Conservation (phyloP, 495 filamentous ascomycete species). For the Jackrogersella minutella region DNA sequence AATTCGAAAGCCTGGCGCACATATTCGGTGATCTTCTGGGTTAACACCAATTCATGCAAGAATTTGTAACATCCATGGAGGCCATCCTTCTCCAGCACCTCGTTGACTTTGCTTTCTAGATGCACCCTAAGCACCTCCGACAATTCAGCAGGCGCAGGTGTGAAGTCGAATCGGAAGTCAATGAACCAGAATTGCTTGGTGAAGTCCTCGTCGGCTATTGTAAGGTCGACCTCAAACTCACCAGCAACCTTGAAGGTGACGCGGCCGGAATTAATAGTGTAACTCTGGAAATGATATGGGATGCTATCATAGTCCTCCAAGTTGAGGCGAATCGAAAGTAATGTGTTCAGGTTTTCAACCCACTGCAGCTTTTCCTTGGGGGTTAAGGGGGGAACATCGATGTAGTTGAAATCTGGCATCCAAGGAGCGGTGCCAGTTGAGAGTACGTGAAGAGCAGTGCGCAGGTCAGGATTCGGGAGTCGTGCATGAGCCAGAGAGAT, state of each 20-base stretch:
- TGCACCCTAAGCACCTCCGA: slow-evolving; percentile 65
- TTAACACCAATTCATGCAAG: slow-evolving; percentile 84
- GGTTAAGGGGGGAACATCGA: slow-evolving; percentile 75
- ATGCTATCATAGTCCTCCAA: slow-evolving; percentile 81
- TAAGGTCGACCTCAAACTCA: slow-evolving; percentile 94
- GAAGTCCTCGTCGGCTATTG: slow-evolving; percentile 81
- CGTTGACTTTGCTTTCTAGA: slow-evolving; percentile 76
- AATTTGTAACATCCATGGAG: slow-evolving; percentile 81
- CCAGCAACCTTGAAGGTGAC: slow-evolving; percentile 82
- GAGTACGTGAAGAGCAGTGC: slow-evolving; percentile 85
- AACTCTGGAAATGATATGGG: slow-evolving; percentile 75
- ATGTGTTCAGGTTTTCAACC: slow-evolving; percentile 80
- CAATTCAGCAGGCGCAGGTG: slow-evolving; percentile 67
- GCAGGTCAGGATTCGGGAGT: slow-evolving; percentile 86
- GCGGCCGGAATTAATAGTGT: slow-evolving; percentile 76
- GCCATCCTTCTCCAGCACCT: slow-evolving; percentile 68
- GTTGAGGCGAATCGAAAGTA: slow-evolving; percentile 80
- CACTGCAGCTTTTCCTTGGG: slow-evolving; percentile 70
- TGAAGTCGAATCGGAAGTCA: slow-evolving; percentile 85
- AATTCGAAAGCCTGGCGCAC: slow-evolving; percentile 77
- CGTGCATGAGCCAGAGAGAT: slow-evolving; percentile 67
- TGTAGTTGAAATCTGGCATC: slow-evolving; percentile 84
- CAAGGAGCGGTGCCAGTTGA: slow-evolving; percentile 75
- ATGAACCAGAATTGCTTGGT: slow-evolving; percentile 89
- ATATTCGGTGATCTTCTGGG: slow-evolving; percentile 84